A percentile compares a stretch with the other conserved stretches of the same genome.
Evolutionary conservation across 805 yeast genomes (phyloP).

Genomic region (Nakazawaea wyomingensis): DNA sequence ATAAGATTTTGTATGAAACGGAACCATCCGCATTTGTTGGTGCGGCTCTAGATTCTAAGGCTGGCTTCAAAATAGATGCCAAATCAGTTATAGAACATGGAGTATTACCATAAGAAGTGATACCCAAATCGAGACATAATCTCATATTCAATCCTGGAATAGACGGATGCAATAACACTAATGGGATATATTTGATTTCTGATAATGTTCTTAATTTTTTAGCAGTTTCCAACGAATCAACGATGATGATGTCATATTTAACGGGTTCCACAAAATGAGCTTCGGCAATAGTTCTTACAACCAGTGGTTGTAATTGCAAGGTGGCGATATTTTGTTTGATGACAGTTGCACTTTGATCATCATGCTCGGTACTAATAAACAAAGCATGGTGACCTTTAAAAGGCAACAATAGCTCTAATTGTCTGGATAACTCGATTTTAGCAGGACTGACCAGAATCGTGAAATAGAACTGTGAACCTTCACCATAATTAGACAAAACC

Average conservation of each 20-base stretch:
- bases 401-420: constrained; percentile 65
- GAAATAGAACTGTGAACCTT: constrained; percentile 80
- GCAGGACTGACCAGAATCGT: constrained; percentile 79
- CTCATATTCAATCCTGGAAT: constrained; percentile 76
- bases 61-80: constrained; percentile 80
- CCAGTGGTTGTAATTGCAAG: constrained; percentile 57
- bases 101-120: constrained; percentile 82
- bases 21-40: constrained; percentile 78
- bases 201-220: constrained; percentile 61
- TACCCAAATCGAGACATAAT: constrained; percentile 79
- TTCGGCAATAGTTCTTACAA: constrained; percentile 51
- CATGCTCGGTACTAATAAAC: constrained; percentile 63
- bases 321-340: constrained; percentile 46
- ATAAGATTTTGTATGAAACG: constrained; percentile 62
- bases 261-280: constrained; percentile 53
- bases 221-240: constrained; percentile 75
- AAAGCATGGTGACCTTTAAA: constrained; percentile 67
- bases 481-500: constrained; percentile 78
- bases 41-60: constrained; percentile 75
- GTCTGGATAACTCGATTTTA: constrained; percentile 50
- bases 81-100: constrained; percentile 80
- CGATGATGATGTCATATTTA: constrained; percentile 74
- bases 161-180: constrained; percentile 71
- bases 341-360: constrained; percentile 41
- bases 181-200: constrained; percentile 80